Base-by-base conservation (phyloP, 2,329 filamentous ascomycete species). In the Pyrenophora graminea region DNA sequence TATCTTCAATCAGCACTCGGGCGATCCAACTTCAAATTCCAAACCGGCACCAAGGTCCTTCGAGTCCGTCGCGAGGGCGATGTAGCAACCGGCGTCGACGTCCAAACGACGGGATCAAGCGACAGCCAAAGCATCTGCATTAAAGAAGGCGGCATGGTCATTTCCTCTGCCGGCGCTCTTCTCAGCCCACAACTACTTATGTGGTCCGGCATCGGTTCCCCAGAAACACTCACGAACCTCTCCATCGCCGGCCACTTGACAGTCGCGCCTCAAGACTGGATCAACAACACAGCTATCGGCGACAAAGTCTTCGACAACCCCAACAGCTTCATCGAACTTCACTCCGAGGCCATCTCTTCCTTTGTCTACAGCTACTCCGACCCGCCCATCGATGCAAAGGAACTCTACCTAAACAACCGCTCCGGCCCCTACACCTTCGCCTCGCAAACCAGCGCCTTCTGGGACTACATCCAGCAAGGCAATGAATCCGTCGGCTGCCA, bases 241-340 rank as follows among this genome's bases (percentile, higher is more conserved):
- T 66, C 72, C 4, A 40, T 58, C 8, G 67, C 66, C 21, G 74
- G 74, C 10, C 65, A 75, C 9, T 64, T 79, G 4, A 66, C 67
- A 2, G 49, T 67, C 4, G 44, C 58, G 3, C 52, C 75, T 2
- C 66, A 69, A 6, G 68, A 75, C 18, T 82, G 80, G 80, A 74
- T 83, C 51, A 76, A 79, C 62, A 80, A 79, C 60, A 73, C 73
- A 0, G 71, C 74, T 4, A 76, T 84, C 3, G 81, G 81, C 37
- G 68, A 74, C 12, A 76, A 77, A 30, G 75, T 83, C 23, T 83
- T 82, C 55, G 80, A 82, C 60, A 83, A 83, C 59, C 80, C 81
- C 4, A 82, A 82, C 54, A 82, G 80, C 1, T 81, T 79, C 53
- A 79, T 82, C 62, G 76, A 79, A 56, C 70, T 82, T 1, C 72